Conservation (phyloP, 768 basidiomycete species). For the Mycena haematopus region DNA sequence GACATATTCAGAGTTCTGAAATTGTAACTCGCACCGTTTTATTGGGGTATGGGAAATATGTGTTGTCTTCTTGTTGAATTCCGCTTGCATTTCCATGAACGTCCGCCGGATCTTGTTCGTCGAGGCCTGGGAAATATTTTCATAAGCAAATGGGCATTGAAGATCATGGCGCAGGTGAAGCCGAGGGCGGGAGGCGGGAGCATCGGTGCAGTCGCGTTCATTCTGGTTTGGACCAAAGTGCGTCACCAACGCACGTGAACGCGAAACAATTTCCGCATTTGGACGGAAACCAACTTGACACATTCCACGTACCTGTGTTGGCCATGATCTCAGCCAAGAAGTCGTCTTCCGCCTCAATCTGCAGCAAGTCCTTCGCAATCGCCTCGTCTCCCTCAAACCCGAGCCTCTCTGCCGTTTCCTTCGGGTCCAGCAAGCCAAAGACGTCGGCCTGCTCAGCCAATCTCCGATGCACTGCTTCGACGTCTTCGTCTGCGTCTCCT, state of each 20-base stretch:
- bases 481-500: constrained; percentile 5
- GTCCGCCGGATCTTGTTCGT: background rate
- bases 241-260: background rate
- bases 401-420: constrained; percentile 5
- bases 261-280: background rate
- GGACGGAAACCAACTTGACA: background rate
- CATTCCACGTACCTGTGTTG: constrained; percentile 11
- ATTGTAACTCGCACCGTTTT: too few relatives aligned
- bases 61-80: background rate
- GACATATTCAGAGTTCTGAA: too few relatives aligned
- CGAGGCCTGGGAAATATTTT: background rate
- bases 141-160: too few relatives aligned
- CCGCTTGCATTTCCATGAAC: background rate
- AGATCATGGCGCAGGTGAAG: too few relatives aligned
- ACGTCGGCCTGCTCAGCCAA: constrained; percentile 5
- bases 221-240: background rate
- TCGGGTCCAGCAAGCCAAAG: constrained; percentile 16
- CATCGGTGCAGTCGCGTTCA: too few relatives aligned
- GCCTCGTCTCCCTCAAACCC: constrained; percentile 8
- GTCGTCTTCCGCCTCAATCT: constrained; percentile 7
- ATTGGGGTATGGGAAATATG: background rate
- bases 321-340: constrained; percentile 16
- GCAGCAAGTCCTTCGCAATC: background rate
- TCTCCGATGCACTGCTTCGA: background rate
- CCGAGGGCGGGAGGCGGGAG: too few relatives aligned